A percentile compares a stretch with the other conserved stretches of the same genome.
phyloP scores from a whole-genome alignment of 2,329 filamentous ascomycete species.

The Stemphylium vesicarium region DNA sequence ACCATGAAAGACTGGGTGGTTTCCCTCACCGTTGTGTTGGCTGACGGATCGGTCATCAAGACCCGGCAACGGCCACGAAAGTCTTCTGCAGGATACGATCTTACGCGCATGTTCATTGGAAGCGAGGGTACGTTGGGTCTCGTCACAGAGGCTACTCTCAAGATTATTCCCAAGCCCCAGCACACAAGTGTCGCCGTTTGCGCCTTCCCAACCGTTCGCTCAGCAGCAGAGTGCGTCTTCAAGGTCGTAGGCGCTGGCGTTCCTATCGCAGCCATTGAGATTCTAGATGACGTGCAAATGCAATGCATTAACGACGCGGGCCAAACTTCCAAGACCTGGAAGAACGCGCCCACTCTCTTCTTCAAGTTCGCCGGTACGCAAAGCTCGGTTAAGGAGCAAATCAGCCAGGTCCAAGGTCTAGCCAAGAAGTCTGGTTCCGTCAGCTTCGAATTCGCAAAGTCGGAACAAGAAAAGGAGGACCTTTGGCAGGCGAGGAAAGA shows the following conservation, averaged over 20 bases:
- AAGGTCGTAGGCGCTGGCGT: slow-evolving; percentile 81
- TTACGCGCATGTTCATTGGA: slow-evolving; percentile 88
- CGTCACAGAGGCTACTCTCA: slow-evolving; percentile 88
- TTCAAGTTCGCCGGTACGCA: slow-evolving; percentile 76
- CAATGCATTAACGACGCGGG: slow-evolving; percentile 71
- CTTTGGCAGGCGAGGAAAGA: slow-evolving; percentile 79
- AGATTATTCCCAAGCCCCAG: slow-evolving; percentile 80
- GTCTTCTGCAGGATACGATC: slow-evolving; percentile 88
- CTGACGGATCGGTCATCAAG: slow-evolving; percentile 88
- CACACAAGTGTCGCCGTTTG: slow-evolving; percentile 80
- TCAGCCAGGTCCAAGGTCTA: slow-evolving; percentile 69
- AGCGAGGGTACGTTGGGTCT: slow-evolving; percentile 91
- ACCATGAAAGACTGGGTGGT: slow-evolving; percentile 96
- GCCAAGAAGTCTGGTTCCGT: slow-evolving; percentile 66
- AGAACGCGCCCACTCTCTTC: slow-evolving; percentile 73
- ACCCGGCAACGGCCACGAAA: slow-evolving; percentile 87
- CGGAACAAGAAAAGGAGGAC: slow-evolving; percentile 68
- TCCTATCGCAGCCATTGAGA: slow-evolving; percentile 88
- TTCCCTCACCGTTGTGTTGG: slow-evolving; percentile 83
- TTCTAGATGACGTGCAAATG: slow-evolving; percentile 93
- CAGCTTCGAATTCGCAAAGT: slow-evolving; percentile 72
- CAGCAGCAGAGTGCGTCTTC: slow-evolving; percentile 79
- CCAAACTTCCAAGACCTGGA: slow-evolving; percentile 69
- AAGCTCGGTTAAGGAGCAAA: slow-evolving; percentile 77
- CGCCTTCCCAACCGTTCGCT: slow-evolving; percentile 68